Conservation (phyloP, 441 rosid genomes). For the Macaranga tanarius region DNA sequence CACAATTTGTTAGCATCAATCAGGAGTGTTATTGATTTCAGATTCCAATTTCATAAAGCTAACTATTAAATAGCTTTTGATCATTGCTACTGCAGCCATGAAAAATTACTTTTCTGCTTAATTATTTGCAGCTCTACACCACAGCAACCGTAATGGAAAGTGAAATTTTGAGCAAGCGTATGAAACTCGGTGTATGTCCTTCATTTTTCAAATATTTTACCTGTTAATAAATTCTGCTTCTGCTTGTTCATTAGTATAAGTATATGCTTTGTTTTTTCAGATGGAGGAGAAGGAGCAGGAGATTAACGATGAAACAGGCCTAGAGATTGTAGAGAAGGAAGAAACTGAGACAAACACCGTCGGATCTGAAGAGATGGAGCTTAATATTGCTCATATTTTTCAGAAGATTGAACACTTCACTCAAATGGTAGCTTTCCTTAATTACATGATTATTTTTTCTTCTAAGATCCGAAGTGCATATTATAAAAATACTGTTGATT, state of each 20-base stretch:
- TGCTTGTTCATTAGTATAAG: too few relatives aligned
- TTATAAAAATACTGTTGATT: neutral
- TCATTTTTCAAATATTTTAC: constrained; percentile 13
- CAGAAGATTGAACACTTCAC: constrained; percentile 78
- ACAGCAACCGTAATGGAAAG: constrained; percentile 39
- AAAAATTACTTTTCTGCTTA: too few relatives aligned
- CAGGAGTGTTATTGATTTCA: too few relatives aligned
- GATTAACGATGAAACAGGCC: constrained; percentile 29
- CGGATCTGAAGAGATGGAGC: constrained; percentile 79
- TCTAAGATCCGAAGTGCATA: neutral
- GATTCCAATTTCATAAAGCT: too few relatives aligned
- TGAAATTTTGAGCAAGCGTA: constrained; percentile 49
- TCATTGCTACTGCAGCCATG: too few relatives aligned
- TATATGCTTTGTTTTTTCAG: constrained; percentile 23
- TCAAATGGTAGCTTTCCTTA: constrained; percentile 44
- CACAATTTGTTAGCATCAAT: too few relatives aligned
- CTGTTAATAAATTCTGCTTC: neutral
- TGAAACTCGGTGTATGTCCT: constrained; percentile 46
- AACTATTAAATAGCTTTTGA: too few relatives aligned
- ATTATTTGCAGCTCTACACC: constrained; percentile 16
- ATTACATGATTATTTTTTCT: neutral
- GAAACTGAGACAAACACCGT: constrained; percentile 41
- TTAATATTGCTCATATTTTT: constrained; percentile 47
- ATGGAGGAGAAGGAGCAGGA: constrained; percentile 46
- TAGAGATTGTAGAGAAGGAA: constrained; percentile 48